These are phyloP conservation scores for Penicillium daleae DNA, from an alignment of 495 filamentous ascomycete species.

Conservation along the genomic window DNA sequence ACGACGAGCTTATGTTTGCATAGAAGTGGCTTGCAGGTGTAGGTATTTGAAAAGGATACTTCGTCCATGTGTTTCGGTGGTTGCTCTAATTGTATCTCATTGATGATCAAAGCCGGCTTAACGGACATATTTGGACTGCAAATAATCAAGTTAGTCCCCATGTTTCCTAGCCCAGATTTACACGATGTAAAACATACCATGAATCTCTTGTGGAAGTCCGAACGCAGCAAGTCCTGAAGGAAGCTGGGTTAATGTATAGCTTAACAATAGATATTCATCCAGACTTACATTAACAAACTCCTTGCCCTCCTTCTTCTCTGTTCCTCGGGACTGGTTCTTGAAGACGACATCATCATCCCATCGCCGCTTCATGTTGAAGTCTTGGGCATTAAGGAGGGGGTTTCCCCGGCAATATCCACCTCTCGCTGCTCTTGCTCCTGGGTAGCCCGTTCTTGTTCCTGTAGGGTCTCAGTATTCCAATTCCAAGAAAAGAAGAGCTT, in stretches of 20 bases:
- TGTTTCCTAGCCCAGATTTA: neutral
- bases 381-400: conserved; percentile 76
- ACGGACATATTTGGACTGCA: conserved; percentile 70
- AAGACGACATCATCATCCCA: conserved; percentile 99
- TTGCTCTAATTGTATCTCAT: neutral
- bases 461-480: conserved; percentile 15
- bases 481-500: neutral
- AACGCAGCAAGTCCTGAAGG: conserved; percentile 79
- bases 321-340: conserved; percentile 96
- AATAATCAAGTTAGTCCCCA: conserved; percentile 35
- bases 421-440: conserved; percentile 83
- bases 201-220: conserved; percentile 96
- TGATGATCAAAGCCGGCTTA: conserved; percentile 29
- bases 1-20: neutral
- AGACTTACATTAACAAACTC: conserved; percentile 90
- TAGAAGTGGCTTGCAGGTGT: neutral
- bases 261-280: neutral
- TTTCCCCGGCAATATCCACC: conserved; percentile 91
- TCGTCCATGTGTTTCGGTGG: neutral
- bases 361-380: conserved; percentile 55
- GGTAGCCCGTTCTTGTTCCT: conserved; percentile 75
- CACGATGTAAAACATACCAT: conserved; percentile 66
- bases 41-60: neutral
- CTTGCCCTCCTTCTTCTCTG: conserved; percentile 89
- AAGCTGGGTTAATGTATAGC: conserved; percentile 26